Base-by-base conservation (phyloP, 2,329 filamentous ascomycete genomes). In the Rhinocladiella similis region DNA sequence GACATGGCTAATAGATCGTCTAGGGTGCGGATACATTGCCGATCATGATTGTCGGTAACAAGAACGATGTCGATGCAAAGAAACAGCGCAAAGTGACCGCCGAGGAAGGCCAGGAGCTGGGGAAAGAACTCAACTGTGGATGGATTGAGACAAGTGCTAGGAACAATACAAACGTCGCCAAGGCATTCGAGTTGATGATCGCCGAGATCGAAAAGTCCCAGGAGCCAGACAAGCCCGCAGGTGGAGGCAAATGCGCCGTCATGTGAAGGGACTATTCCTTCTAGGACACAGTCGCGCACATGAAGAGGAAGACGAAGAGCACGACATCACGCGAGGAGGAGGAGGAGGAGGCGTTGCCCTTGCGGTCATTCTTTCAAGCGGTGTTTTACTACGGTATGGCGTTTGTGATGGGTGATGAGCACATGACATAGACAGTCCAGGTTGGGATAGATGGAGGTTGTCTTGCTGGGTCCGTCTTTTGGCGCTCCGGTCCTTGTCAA, bases 101-200 rank as follows among this genome's bases (percentile, higher is more conserved):
- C 50, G 91, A 96, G 63, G 89, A 96, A 66, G 94, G 92, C 65
- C 89, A 88, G 72, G 88, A 88, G 69, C 78, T 97, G 41, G 87
- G 89, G 6, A 88, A 93, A 67, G 90, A 94, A 74, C 88, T 96
- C 73, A 86, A 90, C 62, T 97, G 93, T 74, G 91, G 88, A 36
- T 97, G 91, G 84, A 96, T 91, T 47, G 94, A 99, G 77, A 91
- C 94, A 54, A 95, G 90, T 69, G 94, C 94, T 25, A 85, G 92
- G 56, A 95, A 94, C 75, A 92, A 97, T 73, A 90, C 92, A 77
- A 96, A 97, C 71, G 94, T 99, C 47, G 81, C 82, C 66, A 92
- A 91, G 73, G 90, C 91, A 1, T 99, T 99, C 70, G 93, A 97
- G 75, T 81, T 95, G 62, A 87, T 99, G 79, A 91, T 99, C 67